Base-by-base conservation (phyloP, 2,329 filamentous ascomycete species). In the Alternaria triticina region DNA sequence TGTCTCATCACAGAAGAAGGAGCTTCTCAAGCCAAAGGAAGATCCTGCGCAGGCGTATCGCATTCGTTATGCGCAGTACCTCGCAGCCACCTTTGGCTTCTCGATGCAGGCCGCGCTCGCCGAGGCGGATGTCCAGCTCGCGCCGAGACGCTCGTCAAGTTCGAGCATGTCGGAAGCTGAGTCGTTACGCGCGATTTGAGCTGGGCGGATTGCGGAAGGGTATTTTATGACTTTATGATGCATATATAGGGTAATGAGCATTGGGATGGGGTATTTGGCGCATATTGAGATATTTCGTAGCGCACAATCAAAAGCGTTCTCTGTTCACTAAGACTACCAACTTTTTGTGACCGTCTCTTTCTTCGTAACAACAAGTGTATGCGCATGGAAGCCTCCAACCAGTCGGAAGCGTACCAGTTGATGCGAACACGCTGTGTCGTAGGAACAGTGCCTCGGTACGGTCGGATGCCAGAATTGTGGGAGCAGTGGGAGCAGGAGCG, bases 31-130 rank as follows among this genome's bases (percentile, higher is more conserved):
- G 64, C 74, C 77, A 25, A 73, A 62, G 62, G 69, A 76, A 54
- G 71, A 79, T 57, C 65, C 72, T 56, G 71, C 76, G 23, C 70
- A 76, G 51, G 67, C 71, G 44, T 80, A 80, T 62, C 77, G 78
- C 59, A 68, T 69, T 58, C 76, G 77, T 58, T 80, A 80, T 69
- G 78, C 78, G 45, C 76, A 79, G 57, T 80, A 80, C 64, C 76
- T 80, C 49, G 78, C 78, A 28, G 75, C 77, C 17, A 78, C 78
- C 33, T 80, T 80, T 73, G 79, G 77, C 64, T 80, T 80, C 70
- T 78, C 74, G 58, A 72, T 79, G 59, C 73, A 79, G 62, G 78
- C 78, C 52, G 78, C 78, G 36, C 62, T 79, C 64, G 75, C 72
- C 49, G 78, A 80, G 64, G 76, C 77, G 43, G 78, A 80, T 62